A percentile compares a stretch with the other conserved stretches of the same genome.
Evolutionary conservation across 805 yeast species (phyloP).

Genomic region (Candida krabiensis): DNA sequence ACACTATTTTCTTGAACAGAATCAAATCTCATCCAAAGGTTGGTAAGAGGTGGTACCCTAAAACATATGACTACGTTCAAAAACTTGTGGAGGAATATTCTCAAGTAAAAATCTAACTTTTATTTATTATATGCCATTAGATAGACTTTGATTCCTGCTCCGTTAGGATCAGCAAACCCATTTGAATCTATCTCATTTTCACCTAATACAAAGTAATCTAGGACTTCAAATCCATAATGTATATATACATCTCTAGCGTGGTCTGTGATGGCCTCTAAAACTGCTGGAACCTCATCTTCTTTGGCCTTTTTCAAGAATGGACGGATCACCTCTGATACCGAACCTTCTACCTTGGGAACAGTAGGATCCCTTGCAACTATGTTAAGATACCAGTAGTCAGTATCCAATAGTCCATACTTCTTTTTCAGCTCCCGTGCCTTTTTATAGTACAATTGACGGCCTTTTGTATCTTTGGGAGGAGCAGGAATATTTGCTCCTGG

Average conservation of each 20-base stretch:
- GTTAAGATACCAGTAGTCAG: conserved; percentile 1
- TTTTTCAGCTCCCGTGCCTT: conserved; percentile 1
- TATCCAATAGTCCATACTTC: conserved; percentile 1
- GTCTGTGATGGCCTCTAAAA: conserved; percentile 3
- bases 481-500: conserved; percentile 1
- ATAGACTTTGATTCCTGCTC: conserved; percentile 1
- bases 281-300: conserved; percentile 1
- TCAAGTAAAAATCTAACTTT: conserved; percentile 4
- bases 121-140: conserved; percentile 3
- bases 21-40: conserved; percentile 46
- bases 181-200: conserved; percentile 2
- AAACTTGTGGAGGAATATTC: conserved; percentile 7
- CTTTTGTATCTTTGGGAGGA: conserved; percentile 1
- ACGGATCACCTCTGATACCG: conserved; percentile 1
- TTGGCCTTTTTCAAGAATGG: conserved; percentile 2
- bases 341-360: conserved; percentile 3
- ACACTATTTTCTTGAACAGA: conserved; percentile 46
- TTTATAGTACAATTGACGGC: conserved; percentile 3
- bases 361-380: conserved; percentile 3
- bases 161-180: conserved; percentile 4
- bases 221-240: conserved; percentile 3
- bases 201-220: conserved; percentile 3
- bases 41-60: conserved; percentile 43
- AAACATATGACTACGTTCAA: conserved; percentile 35
- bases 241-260: conserved; percentile 2